phyloP scores from a whole-genome alignment of 2,329 filamentous ascomycete species.

The Hymenotorrendiella dingleyae region DNA sequence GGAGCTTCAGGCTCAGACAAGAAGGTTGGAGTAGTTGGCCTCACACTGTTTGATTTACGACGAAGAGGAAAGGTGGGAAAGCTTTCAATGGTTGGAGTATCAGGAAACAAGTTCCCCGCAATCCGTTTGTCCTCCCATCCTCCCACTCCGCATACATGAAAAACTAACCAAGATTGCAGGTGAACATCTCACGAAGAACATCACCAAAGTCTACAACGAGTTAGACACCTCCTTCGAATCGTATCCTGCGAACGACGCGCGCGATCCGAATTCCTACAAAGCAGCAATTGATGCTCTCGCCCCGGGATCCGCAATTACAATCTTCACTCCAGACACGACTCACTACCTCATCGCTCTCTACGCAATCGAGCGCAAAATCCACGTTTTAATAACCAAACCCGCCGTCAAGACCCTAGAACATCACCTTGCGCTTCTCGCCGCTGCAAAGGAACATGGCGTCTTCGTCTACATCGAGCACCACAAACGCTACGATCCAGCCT shows the following conservation, averaged over 20 bases:
- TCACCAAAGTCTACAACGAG: constrained; percentile 79
- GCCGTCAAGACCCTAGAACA: constrained; percentile 79
- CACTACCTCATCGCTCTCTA: constrained; percentile 91
- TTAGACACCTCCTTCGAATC: constrained; percentile 83
- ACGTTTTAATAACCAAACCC: constrained; percentile 91
- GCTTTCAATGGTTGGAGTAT: constrained; percentile 84
- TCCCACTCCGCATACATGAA: constrained; percentile 1
- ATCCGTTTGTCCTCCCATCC: constrained; percentile 56
- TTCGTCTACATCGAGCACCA: constrained; percentile 95
- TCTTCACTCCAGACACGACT: constrained; percentile 91
- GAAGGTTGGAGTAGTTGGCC: constrained; percentile 88
- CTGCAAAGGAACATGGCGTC: constrained; percentile 67
- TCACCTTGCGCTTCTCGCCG: constrained; percentile 70
- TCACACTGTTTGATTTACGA: constrained; percentile 84
- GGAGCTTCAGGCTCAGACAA: constrained; percentile 85
- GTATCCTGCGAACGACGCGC: constrained; percentile 67
- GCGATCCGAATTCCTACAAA: constrained; percentile 81
- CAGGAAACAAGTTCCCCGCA: constrained; percentile 82
- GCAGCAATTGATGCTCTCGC: constrained; percentile 76
- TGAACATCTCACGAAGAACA: constrained; percentile 81
- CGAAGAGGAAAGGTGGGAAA: constrained; percentile 82
- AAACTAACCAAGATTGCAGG: constrained; percentile 40
- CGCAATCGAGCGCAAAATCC: constrained; percentile 79
- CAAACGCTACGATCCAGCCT: constrained; percentile 92
- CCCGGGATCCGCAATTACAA: constrained; percentile 83